phyloP scores from a whole-genome alignment of 2,329 filamentous ascomycete species.

The Aspergillus awamori region DNA sequence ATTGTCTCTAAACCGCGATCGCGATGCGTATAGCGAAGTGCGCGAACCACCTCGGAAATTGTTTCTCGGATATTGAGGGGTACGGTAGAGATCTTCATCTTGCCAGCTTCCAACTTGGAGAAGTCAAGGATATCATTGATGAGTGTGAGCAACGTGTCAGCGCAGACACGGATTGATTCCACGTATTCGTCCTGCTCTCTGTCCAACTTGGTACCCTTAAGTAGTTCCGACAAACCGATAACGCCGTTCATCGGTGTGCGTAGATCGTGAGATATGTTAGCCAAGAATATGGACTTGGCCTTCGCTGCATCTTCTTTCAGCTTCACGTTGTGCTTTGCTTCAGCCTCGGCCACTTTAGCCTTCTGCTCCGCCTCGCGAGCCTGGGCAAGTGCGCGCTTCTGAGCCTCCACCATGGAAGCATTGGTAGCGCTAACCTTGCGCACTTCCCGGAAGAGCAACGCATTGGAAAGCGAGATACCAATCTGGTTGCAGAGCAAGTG shows the following conservation, averaged over 20 bases:
- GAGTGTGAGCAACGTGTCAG: slow-evolving; percentile 76
- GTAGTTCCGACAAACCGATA: slow-evolving; percentile 70
- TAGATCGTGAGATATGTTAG: slow-evolving; percentile 84
- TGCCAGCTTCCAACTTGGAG: slow-evolving; percentile 81
- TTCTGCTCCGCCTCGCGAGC: slow-evolving; percentile 66
- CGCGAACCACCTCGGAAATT: slow-evolving; percentile 65
- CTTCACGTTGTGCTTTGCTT: slow-evolving; percentile 66
- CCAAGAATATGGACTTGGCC: slow-evolving; percentile 92
- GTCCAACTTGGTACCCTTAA: slow-evolving; percentile 60
- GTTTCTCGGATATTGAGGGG: slow-evolving; percentile 74
- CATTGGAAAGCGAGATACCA: slow-evolving; percentile 65
- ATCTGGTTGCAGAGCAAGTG: slow-evolving; percentile 66
- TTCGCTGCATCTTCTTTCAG: slow-evolving; percentile 68
- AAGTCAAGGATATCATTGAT: slow-evolving; percentile 93
- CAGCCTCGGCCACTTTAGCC: slow-evolving; percentile 65
- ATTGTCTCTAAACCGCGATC: slow-evolving; percentile 63
- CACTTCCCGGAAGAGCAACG: slow-evolving; percentile 62
- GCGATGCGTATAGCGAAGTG: slow-evolving; percentile 64
- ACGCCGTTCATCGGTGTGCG: slow-evolving; percentile 97
- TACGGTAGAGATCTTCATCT: slow-evolving; percentile 86
- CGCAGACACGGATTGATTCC: slow-evolving; percentile 66
- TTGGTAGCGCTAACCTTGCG: slow-evolving; percentile 66
- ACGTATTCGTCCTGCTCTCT: slow-evolving; percentile 64
- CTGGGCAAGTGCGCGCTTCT: slow-evolving; percentile 64
- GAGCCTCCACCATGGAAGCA: slow-evolving; percentile 66